Base-by-base conservation (phyloP, 768 basidiomycete species). In the Favolaschia claudopus region DNA sequence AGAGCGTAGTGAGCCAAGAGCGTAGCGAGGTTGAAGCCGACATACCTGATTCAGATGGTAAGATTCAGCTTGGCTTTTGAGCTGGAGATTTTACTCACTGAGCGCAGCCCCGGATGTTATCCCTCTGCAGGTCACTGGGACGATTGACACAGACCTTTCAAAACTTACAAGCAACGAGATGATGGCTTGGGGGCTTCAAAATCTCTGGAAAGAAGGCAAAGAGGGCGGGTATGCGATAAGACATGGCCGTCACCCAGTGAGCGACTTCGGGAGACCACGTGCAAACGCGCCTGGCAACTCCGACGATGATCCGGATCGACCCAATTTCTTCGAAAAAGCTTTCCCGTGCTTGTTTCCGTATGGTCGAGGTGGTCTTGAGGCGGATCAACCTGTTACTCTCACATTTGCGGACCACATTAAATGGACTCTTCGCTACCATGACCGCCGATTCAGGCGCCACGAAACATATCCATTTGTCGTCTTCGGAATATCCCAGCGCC, bases 331-430 rank as follows among this genome's bases (percentile, higher is more conserved):
- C 15, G 52, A 68, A 31, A 52, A 51, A 27, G 55, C 64, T 8
- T 74, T 71, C 51, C 73, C 71, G 0, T 55, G 45, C 14, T 52
- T 75, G 0, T 76, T 69, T 61, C 73, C 75, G 6, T 77, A 71
- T 63, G 74, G 75, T 0, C n/a, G 27, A 4, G 74, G 75, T 0
- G 75, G 77, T 0, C 44, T 74, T 24, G 74, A 77, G 38, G 48
- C 49, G 4, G 39, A 58, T 12, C 17, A 52, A 29, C 51, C 51
- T 2, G 39, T 51, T 2, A 17, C 28, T 8, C 20, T 71, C n/a
- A 13, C 14, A 12, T 68, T 70, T 19, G 19, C n/a, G 2, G 68
- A 70, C 0, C 76, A 76, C 42, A 49, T 73, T 1, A 47, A 50
- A 32, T 76, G 74, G 72, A 37, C 64, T 0, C 38, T 79, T 0